Evolutionary conservation across 1,284 basidiomycete species (phyloP).

Genomic region (Pseudozyma sp.): DNA sequence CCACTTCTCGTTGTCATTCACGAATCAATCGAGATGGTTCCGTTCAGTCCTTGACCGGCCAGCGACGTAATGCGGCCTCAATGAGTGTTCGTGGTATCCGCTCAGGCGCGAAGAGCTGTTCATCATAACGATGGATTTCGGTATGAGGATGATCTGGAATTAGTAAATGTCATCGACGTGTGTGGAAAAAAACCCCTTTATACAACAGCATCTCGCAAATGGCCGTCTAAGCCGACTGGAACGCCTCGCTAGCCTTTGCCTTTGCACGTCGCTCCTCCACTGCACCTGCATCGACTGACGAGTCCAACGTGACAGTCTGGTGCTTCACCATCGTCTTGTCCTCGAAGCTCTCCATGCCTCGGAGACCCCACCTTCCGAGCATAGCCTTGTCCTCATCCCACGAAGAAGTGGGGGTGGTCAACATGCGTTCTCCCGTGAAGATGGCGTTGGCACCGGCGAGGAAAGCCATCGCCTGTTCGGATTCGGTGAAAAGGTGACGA

Average conservation of each 20-base stretch:
- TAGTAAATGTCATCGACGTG: too few relatives aligned
- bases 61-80: too few relatives aligned
- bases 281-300: constrained; percentile 16
- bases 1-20: background rate
- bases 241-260: constrained; percentile 42
- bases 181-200: too few relatives aligned
- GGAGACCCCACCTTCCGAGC: constrained; percentile 91
- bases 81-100: too few relatives aligned
- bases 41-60: too few relatives aligned
- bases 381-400: constrained; percentile 86
- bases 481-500: constrained; percentile 86
- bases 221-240: constrained; percentile 25
- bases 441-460: constrained; percentile 98
- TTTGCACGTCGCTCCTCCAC: constrained; percentile 44
- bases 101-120: too few relatives aligned
- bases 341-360: constrained; percentile 84
- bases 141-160: too few relatives aligned
- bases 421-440: constrained; percentile 96
- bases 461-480: constrained; percentile 97
- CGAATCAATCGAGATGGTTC: too few relatives aligned
- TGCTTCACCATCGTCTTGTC: constrained; percentile 58
- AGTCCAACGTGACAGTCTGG: constrained; percentile 20
- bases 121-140: too few relatives aligned
- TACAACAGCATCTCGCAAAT: too few relatives aligned
- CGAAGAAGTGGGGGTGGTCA: constrained; percentile 84